phyloP scores from a whole-genome alignment of 257 asterid genomes.

The Scutellaria galericulata region DNA sequence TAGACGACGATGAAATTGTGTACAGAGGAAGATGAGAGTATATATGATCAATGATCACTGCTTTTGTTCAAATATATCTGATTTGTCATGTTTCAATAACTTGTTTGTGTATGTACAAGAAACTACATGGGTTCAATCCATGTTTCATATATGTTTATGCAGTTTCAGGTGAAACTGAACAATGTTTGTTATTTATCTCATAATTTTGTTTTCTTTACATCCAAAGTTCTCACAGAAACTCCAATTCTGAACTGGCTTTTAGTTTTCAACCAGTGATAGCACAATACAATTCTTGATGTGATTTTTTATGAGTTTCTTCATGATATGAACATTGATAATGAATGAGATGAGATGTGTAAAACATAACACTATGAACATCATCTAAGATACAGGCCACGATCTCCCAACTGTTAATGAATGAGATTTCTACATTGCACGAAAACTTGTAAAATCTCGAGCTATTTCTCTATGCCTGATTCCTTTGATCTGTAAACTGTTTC shows the following conservation, averaged over 20 bases:
- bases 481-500: too few relatives aligned
- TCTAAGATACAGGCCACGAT: too few relatives aligned
- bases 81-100: not conserved
- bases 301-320: too few relatives aligned
- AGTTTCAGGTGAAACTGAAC: conserved; percentile 28
- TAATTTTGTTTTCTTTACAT: not conserved
- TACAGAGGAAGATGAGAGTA: conserved; percentile 69
- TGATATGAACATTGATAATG: too few relatives aligned
- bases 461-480: not conserved
- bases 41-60: not conserved
- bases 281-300: too few relatives aligned
- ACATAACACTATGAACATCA: too few relatives aligned
- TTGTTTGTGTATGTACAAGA: not conserved
- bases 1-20: conserved; percentile 86
- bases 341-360: too few relatives aligned
- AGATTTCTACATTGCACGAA: too few relatives aligned
- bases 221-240: not conserved
- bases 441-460: too few relatives aligned
- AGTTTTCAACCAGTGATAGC: too few relatives aligned
- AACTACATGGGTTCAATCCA: not conserved
- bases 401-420: too few relatives aligned
- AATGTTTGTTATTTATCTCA: not conserved
- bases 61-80: conserved; percentile 1
- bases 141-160: conserved; percentile 21
- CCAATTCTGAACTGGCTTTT: not conserved